Percentiles rank a stretch among this genome's conserved stretches.
These are phyloP conservation scores for Phialophora chinensis DNA, from an alignment of 2,329 filamentous ascomycete genomes.

Conservation along the genomic window DNA sequence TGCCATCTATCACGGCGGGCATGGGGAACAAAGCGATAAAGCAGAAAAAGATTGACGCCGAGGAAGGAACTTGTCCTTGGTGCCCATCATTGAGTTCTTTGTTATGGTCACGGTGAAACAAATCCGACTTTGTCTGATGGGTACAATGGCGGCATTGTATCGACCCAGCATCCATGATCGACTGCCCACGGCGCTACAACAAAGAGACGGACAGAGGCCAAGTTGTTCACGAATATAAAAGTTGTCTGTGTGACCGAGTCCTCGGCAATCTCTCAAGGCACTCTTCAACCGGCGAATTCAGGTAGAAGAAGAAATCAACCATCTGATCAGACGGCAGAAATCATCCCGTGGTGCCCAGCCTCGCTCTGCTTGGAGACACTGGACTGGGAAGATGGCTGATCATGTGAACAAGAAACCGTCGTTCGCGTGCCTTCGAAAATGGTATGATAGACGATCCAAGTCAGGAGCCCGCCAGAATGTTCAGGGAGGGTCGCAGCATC, in stretches of 20 bases:
- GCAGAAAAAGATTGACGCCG: neutral
- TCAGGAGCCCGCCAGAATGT: constrained; percentile 7
- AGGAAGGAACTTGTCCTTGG: neutral
- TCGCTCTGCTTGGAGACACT: neutral
- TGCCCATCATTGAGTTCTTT: neutral
- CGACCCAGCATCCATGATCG: neutral
- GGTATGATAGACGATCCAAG: constrained; percentile 12
- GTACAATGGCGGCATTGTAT: constrained; percentile 1
- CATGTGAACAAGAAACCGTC: constrained; percentile 19
- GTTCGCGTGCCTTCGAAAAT: constrained; percentile 9
- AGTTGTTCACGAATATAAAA: neutral
- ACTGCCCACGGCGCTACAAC: neutral
- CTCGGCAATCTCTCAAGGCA: neutral
- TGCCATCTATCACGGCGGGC: neutral
- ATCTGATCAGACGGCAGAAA: neutral
- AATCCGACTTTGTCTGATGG: neutral
- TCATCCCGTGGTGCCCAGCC: neutral
- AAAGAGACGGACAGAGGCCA: neutral
- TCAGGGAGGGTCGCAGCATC: constrained; percentile 7
- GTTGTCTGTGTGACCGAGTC: neutral
- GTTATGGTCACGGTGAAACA: constrained; percentile 4
- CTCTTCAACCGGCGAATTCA: neutral
- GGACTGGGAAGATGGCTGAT: constrained; percentile 6
- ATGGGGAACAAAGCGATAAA: neutral
- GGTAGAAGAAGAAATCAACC: neutral